Evolutionary conservation across 2,329 filamentous ascomycete genomes (phyloP), one percentile per base, ranked within the genome.

Genomic region (Fusarium bulbicola): DNA sequence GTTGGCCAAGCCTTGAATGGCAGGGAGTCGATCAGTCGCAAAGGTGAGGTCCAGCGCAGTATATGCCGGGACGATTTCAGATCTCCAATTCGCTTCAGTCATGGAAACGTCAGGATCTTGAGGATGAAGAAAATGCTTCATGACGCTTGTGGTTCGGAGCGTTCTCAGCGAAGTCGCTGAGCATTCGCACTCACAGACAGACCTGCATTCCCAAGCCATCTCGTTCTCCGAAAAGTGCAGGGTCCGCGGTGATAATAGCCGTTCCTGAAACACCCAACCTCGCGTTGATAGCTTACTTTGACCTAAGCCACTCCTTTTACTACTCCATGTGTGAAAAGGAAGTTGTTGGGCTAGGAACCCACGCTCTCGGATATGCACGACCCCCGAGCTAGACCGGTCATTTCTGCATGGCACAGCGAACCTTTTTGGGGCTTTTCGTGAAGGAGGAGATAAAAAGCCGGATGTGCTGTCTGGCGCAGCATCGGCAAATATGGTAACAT

Each of bases 401-500:
- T 37, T 42, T 9, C 16, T 8, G 7, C 10, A 28, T 26, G 26
- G 26, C 43, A 63, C 30, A 11, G 2, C 3, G 43, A 36, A 57
- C 42, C 49, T 58, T 13, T 43, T 6, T 7, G 57, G 57, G 1
- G 46, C 36, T 2, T 59, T 39, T 34, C 57, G 34, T 11, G 36
- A 18, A 5, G 46, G 57, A 2, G 36, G 18, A 10, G 37, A 30
- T 1, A 59, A 14, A 32, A 63, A 66, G 7, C 63, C 63, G 3
- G 60, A 39, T 7, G 24, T 58, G 12, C 59, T 63, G 3, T 65
- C 18, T 3, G n/a, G 42, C 9, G 34, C 60, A 34, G 62, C 63
- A 28, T 58, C 49, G 15, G 63, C 59, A 28, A 63, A 69, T 14
- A 70, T 46, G 7, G 67, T 70, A 3, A 70, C 40, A 5, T 46